Evolutionary conservation across 2,329 filamentous ascomycete species (phyloP).

Genomic region (Alternaria atra): DNA sequence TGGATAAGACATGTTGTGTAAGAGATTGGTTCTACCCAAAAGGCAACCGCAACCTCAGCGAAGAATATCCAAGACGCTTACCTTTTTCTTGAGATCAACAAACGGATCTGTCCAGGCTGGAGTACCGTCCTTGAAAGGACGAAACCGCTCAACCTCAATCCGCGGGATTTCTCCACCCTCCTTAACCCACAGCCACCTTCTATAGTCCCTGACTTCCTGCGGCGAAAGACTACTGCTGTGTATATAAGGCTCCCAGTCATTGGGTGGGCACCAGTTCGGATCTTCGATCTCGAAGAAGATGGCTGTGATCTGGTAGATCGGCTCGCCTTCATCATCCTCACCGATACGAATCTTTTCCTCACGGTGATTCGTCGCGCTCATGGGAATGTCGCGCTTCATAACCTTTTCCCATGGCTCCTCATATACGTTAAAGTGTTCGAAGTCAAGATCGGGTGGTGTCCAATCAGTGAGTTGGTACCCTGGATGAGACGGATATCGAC

Average conservation of each 20-base stretch:
- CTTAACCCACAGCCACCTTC: not conserved
- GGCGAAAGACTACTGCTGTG: not conserved
- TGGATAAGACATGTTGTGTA: not conserved
- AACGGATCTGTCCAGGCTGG: not conserved
- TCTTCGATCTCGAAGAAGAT: slow-evolving; percentile 10
- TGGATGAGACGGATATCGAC: slow-evolving; percentile 12
- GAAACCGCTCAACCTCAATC: not conserved
- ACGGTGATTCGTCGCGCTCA: not conserved
- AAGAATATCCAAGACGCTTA: not conserved
- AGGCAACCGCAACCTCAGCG: not conserved
- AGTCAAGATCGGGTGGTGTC: not conserved
- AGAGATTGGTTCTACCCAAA: not conserved
- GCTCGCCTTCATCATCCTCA: not conserved
- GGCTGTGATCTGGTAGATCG: not conserved
- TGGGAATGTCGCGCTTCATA: not conserved
- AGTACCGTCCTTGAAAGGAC: not conserved
- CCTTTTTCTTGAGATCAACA: not conserved
- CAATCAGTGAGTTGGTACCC: slow-evolving; percentile 2
- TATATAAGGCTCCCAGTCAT: not conserved
- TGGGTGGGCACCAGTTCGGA: not conserved
- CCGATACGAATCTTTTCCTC: not conserved
- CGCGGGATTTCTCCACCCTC: not conserved
- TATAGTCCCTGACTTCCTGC: not conserved
- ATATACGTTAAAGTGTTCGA: not conserved
- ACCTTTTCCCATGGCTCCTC: not conserved